These are phyloP conservation scores for Pleoardoris graminearum DNA, from an alignment of 2,329 filamentous ascomycete species.

Conservation along the genomic window DNA sequence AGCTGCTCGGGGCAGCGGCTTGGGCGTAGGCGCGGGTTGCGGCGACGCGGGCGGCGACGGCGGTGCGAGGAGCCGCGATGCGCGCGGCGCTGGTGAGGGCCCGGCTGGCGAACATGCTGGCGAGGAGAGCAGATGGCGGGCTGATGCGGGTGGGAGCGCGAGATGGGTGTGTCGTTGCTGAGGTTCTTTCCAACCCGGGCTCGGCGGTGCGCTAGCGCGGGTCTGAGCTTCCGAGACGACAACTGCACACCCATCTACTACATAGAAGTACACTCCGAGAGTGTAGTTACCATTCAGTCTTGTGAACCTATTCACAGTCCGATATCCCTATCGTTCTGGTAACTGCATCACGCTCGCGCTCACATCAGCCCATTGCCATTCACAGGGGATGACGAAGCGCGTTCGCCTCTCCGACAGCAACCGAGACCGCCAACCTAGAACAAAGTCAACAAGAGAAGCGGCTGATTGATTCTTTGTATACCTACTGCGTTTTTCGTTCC, in stretches of 20 bases:
- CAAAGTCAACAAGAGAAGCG: too few relatives aligned
- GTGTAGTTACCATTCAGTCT: too few relatives aligned
- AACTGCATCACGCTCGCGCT: too few relatives aligned
- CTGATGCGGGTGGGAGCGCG: constrained; percentile 24
- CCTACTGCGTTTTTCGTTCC: too few relatives aligned
- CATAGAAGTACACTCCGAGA: not conserved
- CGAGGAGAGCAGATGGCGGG: constrained; percentile 40
- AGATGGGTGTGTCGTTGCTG: constrained; percentile 13
- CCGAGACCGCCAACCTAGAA: too few relatives aligned
- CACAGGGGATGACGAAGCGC: too few relatives aligned
- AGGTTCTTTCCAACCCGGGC: constrained; percentile 26
- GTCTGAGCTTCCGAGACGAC: constrained; percentile 1
- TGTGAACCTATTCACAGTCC: too few relatives aligned
- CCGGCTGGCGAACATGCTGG: constrained; percentile 60
- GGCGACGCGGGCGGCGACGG: constrained; percentile 63
- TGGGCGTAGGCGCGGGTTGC: constrained; percentile 75
- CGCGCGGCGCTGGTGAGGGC: constrained; percentile 61
- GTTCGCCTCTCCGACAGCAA: too few relatives aligned
- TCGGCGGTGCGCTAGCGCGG: constrained; percentile 24
- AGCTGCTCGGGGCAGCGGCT: constrained; percentile 59
- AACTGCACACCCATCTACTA: not conserved
- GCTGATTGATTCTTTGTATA: too few relatives aligned
- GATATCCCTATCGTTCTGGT: too few relatives aligned
- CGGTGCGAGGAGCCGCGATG: constrained; percentile 59
- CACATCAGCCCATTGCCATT: too few relatives aligned